Base-by-base conservation (phyloP, 2,329 filamentous ascomycete genomes). In the Neonectria faginata region DNA sequence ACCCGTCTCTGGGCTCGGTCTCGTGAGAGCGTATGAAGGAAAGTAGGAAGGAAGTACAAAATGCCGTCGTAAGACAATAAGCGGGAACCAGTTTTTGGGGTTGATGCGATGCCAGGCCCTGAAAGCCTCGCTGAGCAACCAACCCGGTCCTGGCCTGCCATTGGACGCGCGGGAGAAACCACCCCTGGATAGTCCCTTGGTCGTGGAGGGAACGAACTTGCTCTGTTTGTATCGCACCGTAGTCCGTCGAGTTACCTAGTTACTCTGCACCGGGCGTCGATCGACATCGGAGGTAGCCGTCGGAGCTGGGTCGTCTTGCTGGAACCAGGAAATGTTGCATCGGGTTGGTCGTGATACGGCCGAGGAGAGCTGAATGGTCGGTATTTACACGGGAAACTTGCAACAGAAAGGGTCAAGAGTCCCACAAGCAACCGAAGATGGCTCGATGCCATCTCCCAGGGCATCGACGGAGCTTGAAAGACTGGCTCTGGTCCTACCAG, bases 1-100 rank as follows among this genome's bases (percentile, higher is more conserved):
- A 41, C 58, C 39, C 51, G 22, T 41, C 31, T 41, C 18, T 33
- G 50, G 48, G 50, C 47, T 11, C 42, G 36, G 36, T 33, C 22
- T 60, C 12, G 20, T 42, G 56, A 44, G 56, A 41, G 36, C 47
- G 48, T 45, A 45, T 50, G 39, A 47, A 31, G 55, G 44, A 6
- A 39, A 39, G 36, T 39, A n/a, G 12, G 36, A 45, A n/a, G 12
- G 36, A 45, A 55, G 51, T 14, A 54, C 55, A 47, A 14, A 33
- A 29, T 44, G 39, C 20, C 50, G 61, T 36, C 22, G 41, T 31
- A 42, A 50, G 50, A 55, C 27, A 51, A 65, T 65, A 65, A 65
- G 62, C 62, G 62, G 62, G 62, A 61, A 65, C 54, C 58, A 62
- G 41, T 57, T 48, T 48, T 56, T 52, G 42, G 54, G 39, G 51